Base-by-base conservation (phyloP, 2,329 filamentous ascomycete genomes). In the Aureobasidium melanogenum region DNA sequence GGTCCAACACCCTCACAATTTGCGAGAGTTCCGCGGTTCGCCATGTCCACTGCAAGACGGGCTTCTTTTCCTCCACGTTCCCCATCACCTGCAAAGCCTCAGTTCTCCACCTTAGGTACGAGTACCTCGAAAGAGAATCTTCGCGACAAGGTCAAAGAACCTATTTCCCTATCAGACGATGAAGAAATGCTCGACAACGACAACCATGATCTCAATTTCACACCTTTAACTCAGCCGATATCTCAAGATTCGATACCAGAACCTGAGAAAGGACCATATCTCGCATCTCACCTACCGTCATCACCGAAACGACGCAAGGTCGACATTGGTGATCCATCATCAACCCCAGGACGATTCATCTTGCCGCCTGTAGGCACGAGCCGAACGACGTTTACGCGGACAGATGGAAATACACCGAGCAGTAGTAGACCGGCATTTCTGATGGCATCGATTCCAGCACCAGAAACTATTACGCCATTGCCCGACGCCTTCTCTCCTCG, bases 401-500 rank as follows among this genome's bases (percentile, higher is more conserved):
- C 34, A 46, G 43, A 41, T 10, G 34, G 46, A 14, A 32, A n/a
- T 9, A 26, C 22, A 14, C 8, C n/a, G 15, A 22, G 50, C 15
- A 72, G 74, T n/a, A 48, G 61, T 24, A 72, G 75, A 47, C 75
- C 75, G 10, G 66, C 71, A 17, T 77, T 77, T 68, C 66, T 77
- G 47, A 69, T 72, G 62, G 72, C 74, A 2, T 67, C 70, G 2
- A 62, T 65, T 3, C 69, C 70, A 14, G 67, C 71, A 3, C 69
- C 68, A 14, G 70, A 71, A 2, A 65, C 43, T 14, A 50, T 64
- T 15, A 69, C 70, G 5, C 78, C 79, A 0, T 70, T 80, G 0
- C 80, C 81, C 0, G 78, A 81, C 43, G 74, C 77, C 41, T 84
- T 84, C 68, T 82, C 80, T 0, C 81, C 82, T 1, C 77, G 79